Conservation (phyloP, 2,329 filamentous ascomycete species). For the Fusarium coffeatum region DNA sequence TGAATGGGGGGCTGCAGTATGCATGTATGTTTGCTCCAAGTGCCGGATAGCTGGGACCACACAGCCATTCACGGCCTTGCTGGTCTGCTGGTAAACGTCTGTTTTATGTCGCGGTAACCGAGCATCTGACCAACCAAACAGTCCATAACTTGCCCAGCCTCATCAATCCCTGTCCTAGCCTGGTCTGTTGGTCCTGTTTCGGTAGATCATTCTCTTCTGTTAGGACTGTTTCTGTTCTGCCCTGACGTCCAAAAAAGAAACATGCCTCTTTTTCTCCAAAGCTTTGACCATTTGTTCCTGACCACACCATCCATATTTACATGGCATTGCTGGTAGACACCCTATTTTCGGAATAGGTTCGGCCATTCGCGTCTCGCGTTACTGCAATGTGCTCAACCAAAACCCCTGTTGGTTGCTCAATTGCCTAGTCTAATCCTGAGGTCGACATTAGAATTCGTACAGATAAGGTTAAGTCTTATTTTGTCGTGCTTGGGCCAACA, state of each 20-base stretch:
- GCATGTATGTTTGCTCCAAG: constrained; percentile 37
- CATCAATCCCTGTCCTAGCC: constrained; percentile 25
- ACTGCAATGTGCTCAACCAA: constrained; percentile 24
- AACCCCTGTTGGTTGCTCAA: constrained; percentile 30
- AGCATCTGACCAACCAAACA: constrained; percentile 28
- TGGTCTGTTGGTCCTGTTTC: constrained; percentile 32
- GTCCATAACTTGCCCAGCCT: constrained; percentile 26
- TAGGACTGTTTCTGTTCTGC: constrained; percentile 25
- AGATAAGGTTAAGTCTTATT: constrained; percentile 25
- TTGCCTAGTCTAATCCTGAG: constrained; percentile 17
- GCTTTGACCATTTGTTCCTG: constrained; percentile 41
- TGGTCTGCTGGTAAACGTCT: constrained; percentile 12
- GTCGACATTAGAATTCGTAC: constrained; percentile 14
- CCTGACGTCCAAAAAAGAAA: constrained; percentile 26
- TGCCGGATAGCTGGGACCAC: constrained; percentile 29
- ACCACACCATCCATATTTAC: constrained; percentile 5
- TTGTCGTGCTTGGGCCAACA: constrained; percentile 11
- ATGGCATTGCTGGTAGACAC: constrained; percentile 17
- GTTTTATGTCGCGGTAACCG: constrained; percentile 33
- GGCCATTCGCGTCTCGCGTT: constrained; percentile 36
- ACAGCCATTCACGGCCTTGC: constrained; percentile 23
- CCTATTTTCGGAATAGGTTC: constrained; percentile 26
- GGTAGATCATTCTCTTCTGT: constrained; percentile 24
- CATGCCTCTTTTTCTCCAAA: constrained; percentile 19
- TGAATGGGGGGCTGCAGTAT: constrained; percentile 7